Conservation (phyloP, 2,329 filamentous ascomycete genomes). For the Epichloe scottii region DNA sequence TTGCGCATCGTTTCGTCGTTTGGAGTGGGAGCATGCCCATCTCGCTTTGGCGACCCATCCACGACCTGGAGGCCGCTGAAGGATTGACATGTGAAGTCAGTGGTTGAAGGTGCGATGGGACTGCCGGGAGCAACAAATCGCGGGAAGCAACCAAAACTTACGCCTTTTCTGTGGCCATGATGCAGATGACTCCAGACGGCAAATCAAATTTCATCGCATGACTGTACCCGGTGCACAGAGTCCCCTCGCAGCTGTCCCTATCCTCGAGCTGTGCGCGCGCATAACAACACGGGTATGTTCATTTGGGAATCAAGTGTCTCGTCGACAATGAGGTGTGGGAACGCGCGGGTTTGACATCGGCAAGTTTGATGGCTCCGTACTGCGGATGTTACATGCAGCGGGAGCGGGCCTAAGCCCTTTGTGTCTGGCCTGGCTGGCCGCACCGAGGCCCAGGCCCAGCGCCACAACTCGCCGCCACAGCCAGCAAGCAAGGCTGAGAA, state of each 20-base stretch:
- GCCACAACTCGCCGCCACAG: background rate
- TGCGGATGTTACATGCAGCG: too few species aligned
- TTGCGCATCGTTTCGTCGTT: slow-evolving; percentile 12
- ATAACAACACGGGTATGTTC: background rate
- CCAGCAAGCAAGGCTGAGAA: slow-evolving; percentile 33
- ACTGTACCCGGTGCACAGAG: background rate
- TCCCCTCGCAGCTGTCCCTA: background rate
- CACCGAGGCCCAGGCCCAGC: background rate
- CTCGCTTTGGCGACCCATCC: background rate
- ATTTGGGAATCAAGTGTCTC: background rate
- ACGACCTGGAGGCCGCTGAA: background rate
- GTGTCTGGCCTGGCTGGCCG: background rate
- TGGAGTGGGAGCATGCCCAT: background rate
- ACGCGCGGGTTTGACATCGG: too few species aligned
- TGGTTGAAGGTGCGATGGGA: background rate
- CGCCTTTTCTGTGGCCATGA: slow-evolving; percentile 7
- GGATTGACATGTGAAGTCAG: background rate
- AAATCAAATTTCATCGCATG: slow-evolving; percentile 2
- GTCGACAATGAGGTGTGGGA: background rate
- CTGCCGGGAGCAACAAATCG: background rate
- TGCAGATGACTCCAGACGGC: background rate
- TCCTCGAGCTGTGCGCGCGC: background rate
- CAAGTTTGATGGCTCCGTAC: too few species aligned
- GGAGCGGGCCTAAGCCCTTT: background rate
- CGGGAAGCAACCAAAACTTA: slow-evolving; percentile 1